Evolutionary conservation across 345 rosid genomes (phyloP).

Genomic region (Rubroshorea leprosula): DNA sequence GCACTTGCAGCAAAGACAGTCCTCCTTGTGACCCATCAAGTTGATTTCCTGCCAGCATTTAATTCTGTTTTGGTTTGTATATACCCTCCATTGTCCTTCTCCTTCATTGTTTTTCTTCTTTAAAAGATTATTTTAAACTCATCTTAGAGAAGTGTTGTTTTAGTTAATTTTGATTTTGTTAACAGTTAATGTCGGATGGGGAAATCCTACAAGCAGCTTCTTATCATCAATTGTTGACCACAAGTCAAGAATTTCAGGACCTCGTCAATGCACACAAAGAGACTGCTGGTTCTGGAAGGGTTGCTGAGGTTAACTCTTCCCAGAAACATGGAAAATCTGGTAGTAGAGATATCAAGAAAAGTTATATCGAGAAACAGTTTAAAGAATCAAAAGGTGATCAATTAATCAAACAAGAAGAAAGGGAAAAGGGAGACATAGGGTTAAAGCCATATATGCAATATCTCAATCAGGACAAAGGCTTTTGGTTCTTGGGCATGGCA

Average conservation of each 20-base stretch:
- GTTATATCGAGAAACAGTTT: constrained; percentile 31
- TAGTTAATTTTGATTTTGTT: constrained; percentile 12
- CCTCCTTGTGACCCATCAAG: constrained; percentile 89
- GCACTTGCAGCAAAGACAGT: constrained; percentile 73
- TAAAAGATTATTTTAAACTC: neutral
- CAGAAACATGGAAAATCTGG: constrained; percentile 24
- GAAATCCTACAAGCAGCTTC: constrained; percentile 62
- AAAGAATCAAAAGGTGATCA: constrained; percentile 48
- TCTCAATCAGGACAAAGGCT: constrained; percentile 54
- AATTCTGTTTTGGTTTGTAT: constrained; percentile 68
- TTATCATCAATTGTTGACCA: constrained; percentile 54
- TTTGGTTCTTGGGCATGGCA: constrained; percentile 41
- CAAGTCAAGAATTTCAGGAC: constrained; percentile 63
- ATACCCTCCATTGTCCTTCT: neutral
- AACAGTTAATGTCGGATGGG: constrained; percentile 92
- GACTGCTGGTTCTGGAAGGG: constrained; percentile 77
- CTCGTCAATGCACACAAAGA: constrained; percentile 89
- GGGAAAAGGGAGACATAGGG: constrained; percentile 76
- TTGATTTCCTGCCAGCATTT: constrained; percentile 84
- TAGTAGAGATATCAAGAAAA: constrained; percentile 51
- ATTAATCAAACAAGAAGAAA: constrained; percentile 70
- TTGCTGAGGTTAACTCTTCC: constrained; percentile 30
- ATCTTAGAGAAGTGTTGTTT: neutral
- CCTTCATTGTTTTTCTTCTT: neutral
- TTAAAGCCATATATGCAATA: constrained; percentile 62